Evolutionary conservation across 139 green algal genomes (phyloP), one percentile per base, ranked within the genome.

Genomic region (Klebsormidium nitens): DNA sequence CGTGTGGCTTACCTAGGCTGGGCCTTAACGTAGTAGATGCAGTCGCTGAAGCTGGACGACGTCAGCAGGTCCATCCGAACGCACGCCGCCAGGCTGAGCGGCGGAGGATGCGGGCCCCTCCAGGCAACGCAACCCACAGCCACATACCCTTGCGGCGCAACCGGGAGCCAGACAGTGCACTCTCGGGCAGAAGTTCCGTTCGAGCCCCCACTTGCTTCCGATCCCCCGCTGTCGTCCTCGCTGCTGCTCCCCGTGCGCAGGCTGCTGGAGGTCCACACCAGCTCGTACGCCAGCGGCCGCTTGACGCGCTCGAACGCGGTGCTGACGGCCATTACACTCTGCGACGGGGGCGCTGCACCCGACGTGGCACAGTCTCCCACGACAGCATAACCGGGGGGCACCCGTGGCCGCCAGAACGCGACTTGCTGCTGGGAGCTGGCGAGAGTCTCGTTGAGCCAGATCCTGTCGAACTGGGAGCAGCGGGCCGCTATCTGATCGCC

Each of bases 331-430:
- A 91, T 14, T 59, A 74, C 74, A 32, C 49, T 35, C 36, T n/a
- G 5, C 42, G 61, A 62, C 36, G 69, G 69, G 37, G 69, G 71
- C 17, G 37, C 48, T 58, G 11, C 65, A 68, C 57, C 74, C 5
- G 32, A n/a, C 1, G 81, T 88, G 8, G 88, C 62, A 6, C 92
- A 85, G 57, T 96, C 84, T 4, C 91, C 91, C 3, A 91, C 56
- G 0, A 82, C 58, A 3, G 57, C 81, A 62, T 96, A 96, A 40
- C 91, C 91, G 28, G 79, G 58, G 0, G 86, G 86, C 0, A 86
- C 38, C 55, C 82, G 74, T 1, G 91, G 87, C 3, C 89, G 81
- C 91, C 91, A 97, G 17, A 95, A 59, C 2, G 85, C 89, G 6
- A 95, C 55, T 2, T 72, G 69, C 36, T 83, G 69, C 2, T 55